These are phyloP conservation scores for Penicillium atrosanguineum DNA, from an alignment of 495 filamentous ascomycete genomes.

Conservation along the genomic window DNA sequence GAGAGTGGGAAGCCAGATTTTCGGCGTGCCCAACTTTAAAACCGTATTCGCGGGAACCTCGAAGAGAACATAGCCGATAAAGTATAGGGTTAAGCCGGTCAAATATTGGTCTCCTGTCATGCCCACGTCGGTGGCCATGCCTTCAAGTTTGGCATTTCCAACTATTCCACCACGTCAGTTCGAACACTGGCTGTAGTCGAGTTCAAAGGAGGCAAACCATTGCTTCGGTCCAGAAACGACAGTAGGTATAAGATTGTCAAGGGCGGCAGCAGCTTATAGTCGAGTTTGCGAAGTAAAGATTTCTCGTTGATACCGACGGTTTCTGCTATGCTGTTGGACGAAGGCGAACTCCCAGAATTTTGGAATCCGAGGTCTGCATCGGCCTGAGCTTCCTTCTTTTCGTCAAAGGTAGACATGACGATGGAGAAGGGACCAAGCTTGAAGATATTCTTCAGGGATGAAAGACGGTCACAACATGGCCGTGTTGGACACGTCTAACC, in stretches of 20 bases:
- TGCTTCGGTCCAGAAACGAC: constrained; percentile 73
- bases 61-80: constrained; percentile 72
- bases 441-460: not conserved
- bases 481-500: not conserved
- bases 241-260: constrained; percentile 68
- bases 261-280: constrained; percentile 61
- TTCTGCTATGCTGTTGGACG: constrained; percentile 19
- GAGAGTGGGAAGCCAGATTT: constrained; percentile 57
- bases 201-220: constrained; percentile 43
- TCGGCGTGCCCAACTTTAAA: constrained; percentile 67
- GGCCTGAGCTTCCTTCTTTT: constrained; percentile 6
- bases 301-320: constrained; percentile 54
- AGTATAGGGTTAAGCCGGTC: constrained; percentile 69
- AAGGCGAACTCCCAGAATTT: constrained; percentile 6
- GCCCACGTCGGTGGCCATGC: constrained; percentile 58
- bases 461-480: not conserved
- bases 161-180: constrained; percentile 30
- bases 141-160: constrained; percentile 59
- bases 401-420: constrained; percentile 9
- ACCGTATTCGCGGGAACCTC: constrained; percentile 72
- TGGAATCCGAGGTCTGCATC: not conserved
- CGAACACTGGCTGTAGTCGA: constrained; percentile 11
- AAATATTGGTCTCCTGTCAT: constrained; percentile 75
- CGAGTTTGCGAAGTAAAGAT: constrained; percentile 62
- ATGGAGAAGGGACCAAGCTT: not conserved